Evolutionary conservation across 1,284 basidiomycete genomes (phyloP), one percentile per base, ranked within the genome.

Genomic region (Ustilago sp.): DNA sequence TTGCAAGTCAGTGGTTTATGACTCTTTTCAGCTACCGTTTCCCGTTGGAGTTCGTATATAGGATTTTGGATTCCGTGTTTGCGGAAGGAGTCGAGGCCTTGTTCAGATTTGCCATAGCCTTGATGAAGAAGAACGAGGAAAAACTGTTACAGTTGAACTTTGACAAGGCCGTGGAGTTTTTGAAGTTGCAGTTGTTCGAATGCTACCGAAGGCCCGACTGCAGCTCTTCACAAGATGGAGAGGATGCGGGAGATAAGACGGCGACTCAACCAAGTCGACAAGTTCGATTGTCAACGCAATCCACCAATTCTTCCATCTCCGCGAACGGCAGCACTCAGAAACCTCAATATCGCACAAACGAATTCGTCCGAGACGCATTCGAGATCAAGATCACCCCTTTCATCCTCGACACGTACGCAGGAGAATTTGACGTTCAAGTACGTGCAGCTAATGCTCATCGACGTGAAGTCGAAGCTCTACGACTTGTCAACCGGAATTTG

Each of bases 51-150:
- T 90, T 98, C 47, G 96, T 98, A 3, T 97, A 94, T 83, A 91
- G 96, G 81, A 95, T 99, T 86, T 93, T 95, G 83, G 94, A 96
- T 86, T 93, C 93, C 82, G 94, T 95, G 64, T 91, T 99, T 68
- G 97, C 97, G 1, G 98, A 93, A 83, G 96, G 96, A 4, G 94
- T 98, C 65, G 96, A 99, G 86, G 94, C 96, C 0, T 92, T 98
- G 56, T 98, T 99, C 87, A 91, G 95, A 8, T 99, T 99, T 88
- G 93, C 94, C 64, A 89, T 98, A 23, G 92, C 91, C 15, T 88
- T 99, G 5, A 88, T 99, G 63, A 91, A 92, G 83, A 93, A 92
- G 85, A 97, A 95, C 80, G 96, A 99, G 86, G 91, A 93, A 15
- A 39, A 36, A 36, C 59, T 86, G 19, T 63, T 86, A 31, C 62